A percentile compares a stretch with the other conserved stretches of the same genome.
Conservation (phyloP, 78 protist genomes). For the slime mould (Dictyostelium discoideum) region dicty_2.7 NC_007090.3:2382501-2383000, state of each 20-base stretch:
- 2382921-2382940: no score
- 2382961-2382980: neutral
- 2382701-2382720: neutral
- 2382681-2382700: neutral
- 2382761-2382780: neutral
- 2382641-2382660: conserved; percentile 42
- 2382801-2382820: no score
- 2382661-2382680: conserved; percentile 17
- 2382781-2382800: neutral
- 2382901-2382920: neutral
- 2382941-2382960: neutral
- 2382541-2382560: neutral
- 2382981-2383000: neutral
- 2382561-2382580: neutral
- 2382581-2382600: neutral
- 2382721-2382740: neutral
- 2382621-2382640: conserved; percentile 28
- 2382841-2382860: neutral
- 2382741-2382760: neutral
- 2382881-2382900: neutral
- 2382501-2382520: neutral
- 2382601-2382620: neutral
- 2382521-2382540: neutral
- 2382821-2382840: neutral
- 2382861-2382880: neutral